A percentile compares a stretch with the other conserved stretches of the same genome.
Evolutionary conservation across 768 basidiomycete genomes (phyloP).

Genomic region (Collybia sordida): DNA sequence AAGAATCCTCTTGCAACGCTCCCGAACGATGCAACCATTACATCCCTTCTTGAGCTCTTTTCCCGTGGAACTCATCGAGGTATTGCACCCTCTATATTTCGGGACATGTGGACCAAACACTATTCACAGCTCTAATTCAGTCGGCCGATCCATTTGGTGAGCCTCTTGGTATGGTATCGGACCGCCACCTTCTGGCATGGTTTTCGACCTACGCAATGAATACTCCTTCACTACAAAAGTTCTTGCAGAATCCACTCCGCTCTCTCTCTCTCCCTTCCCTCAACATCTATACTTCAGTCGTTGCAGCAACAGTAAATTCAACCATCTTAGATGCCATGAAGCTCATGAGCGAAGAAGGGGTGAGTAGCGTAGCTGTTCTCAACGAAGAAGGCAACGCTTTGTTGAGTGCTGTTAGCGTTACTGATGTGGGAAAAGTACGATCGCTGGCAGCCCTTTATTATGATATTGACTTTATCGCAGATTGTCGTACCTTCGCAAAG

Average conservation of each 20-base stretch:
- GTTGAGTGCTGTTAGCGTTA: conserved; percentile 78
- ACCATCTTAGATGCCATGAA: conserved; percentile 80
- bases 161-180: conserved; percentile 75
- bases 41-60: conserved; percentile 65
- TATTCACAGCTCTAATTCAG: conserved; percentile 51
- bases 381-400: conserved; percentile 63
- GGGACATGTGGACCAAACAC: too few relatives aligned
- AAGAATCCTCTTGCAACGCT: conserved; percentile 76
- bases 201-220: conserved; percentile 55
- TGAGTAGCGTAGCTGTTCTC: conserved; percentile 78
- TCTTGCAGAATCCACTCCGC: conserved; percentile 53
- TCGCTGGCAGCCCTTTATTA: not conserved
- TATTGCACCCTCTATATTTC: conserved; percentile 20
- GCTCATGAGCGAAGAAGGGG: conserved; percentile 83
- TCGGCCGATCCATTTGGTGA: conserved; percentile 41
- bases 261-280: conserved; percentile 64
- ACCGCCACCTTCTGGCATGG: conserved; percentile 69
- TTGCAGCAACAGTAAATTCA: conserved; percentile 59
- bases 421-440: conserved; percentile 73
- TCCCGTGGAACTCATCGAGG: conserved; percentile 74
- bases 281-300: conserved; percentile 59
- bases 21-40: conserved; percentile 59
- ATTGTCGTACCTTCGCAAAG: conserved; percentile 80
- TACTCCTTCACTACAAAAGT: conserved; percentile 43
- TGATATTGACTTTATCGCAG: conserved; percentile 28